Evolutionary conservation across 2,329 filamentous ascomycete species (phyloP).

Genomic region (Aspergillus clavatus): DNA sequence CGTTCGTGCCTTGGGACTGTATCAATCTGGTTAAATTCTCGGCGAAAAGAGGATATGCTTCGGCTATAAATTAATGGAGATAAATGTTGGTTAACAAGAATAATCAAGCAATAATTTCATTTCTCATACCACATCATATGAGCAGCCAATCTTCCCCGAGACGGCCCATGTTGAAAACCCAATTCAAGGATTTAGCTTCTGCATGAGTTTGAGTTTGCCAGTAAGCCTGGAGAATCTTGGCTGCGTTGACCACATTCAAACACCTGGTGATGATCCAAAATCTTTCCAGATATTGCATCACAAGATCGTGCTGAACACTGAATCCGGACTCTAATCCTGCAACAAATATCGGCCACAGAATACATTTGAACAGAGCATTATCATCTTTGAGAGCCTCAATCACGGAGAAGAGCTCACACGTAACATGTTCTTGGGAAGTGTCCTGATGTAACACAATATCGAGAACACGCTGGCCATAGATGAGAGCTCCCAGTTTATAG

Average conservation of each 20-base stretch:
- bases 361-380: conserved; percentile 27
- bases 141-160: conserved; percentile 29
- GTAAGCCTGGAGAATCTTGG: conserved; percentile 23
- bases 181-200: conserved; percentile 11
- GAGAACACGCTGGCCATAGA: conserved; percentile 31
- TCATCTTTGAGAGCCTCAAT: conserved; percentile 23
- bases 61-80: too few relatives aligned
- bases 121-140: conserved; percentile 20
- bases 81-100: too few relatives aligned
- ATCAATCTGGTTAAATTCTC: conserved; percentile 1
- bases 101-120: conserved; percentile 18
- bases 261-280: conserved; percentile 30
- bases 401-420: conserved; percentile 22
- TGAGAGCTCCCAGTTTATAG: conserved; percentile 26
- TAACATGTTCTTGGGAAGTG: conserved; percentile 15
- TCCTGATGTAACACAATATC: conserved; percentile 17
- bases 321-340: conserved; percentile 28
- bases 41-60: too few relatives aligned
- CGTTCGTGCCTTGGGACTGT: conserved; percentile 2
- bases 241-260: conserved; percentile 31
- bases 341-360: conserved; percentile 34
- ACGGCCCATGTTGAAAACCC: conserved; percentile 29
- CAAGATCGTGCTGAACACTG: conserved; percentile 19
- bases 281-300: conserved; percentile 21
- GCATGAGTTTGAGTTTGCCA: conserved; percentile 19